Base-by-base conservation (phyloP, 805 yeast genomes). In the Isabelozyma gotoi region DNA sequence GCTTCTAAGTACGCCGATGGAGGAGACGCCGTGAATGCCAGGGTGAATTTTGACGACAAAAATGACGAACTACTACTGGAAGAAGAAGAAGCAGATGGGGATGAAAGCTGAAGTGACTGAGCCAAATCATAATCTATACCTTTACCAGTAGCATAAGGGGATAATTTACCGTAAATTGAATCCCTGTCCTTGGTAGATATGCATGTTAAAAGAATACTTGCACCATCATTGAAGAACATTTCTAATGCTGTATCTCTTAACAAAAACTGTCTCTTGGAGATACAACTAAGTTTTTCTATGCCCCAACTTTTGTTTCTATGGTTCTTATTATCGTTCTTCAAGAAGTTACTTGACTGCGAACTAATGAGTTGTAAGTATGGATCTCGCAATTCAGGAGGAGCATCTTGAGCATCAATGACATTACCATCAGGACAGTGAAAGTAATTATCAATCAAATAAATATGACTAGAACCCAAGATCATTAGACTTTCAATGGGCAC, bases 161-260 rank as follows among this genome's bases (percentile, higher is more conserved):
- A 71, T 1, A 88, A 57, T 38, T 68, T 71, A 14, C 67, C 59
- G 57, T 78, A 78, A 10, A 85, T 74, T 0, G 65, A 46, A 56
- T 89, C 89, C 43, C 96, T 65, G 18, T 69, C 73, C 29, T 61
- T 67, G 4, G 72, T 68, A 17, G 74, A 68, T n/a, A 71, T 63
- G 39, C 88, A 83, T 0, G 92, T 85, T 6, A 89, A 68, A 45
- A 89, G 65, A 33, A 82, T 73, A 48, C 88, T 85, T 1, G 82
- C 77, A 0, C 94, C 95, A 60, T 84, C 82, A 19, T 76, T 74
- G 59, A 88, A 86, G 48, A 87, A 82, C 55, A 88, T 63, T 55
- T 89, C 96, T 29, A 88, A 57, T 0, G 94, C 96, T 36, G 85
- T 86, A 61, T 88, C 95, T 43, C 96, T 67, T 12, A 89, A 67